Evolutionary conservation across 495 filamentous ascomycete genomes (phyloP).

Genomic region (Apodospora peruviana): DNA sequence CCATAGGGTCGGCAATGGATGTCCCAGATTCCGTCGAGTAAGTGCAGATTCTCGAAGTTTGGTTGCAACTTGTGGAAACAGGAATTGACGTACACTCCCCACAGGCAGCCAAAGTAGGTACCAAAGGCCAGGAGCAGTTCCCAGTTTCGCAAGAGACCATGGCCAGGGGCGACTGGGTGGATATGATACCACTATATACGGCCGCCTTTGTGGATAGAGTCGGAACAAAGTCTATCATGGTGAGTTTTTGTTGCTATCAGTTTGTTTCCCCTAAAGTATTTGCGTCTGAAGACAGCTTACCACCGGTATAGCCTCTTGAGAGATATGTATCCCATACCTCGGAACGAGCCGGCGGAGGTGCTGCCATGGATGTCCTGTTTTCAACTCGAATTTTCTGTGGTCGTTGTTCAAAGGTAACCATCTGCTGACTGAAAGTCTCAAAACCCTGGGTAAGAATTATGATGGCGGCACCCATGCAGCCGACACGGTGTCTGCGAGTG

Average conservation of each 20-base stretch:
- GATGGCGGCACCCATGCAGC: slow-evolving; percentile 31
- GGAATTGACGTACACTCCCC: slow-evolving; percentile 20
- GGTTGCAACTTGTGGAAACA: slow-evolving; percentile 15
- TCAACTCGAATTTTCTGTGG: slow-evolving; percentile 8
- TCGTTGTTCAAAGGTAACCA: slow-evolving; percentile 29
- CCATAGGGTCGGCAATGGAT: slow-evolving; percentile 10
- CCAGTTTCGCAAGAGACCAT: slow-evolving; percentile 21
- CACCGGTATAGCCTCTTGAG: slow-evolving; percentile 12
- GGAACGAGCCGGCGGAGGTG: slow-evolving; percentile 14
- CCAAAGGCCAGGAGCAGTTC: slow-evolving; percentile 32
- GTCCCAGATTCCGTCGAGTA: slow-evolving; percentile 26
- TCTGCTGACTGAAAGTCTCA: slow-evolving; percentile 32
- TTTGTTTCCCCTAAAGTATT: background rate
- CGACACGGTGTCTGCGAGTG: slow-evolving; percentile 19
- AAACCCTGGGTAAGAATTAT: slow-evolving; percentile 29
- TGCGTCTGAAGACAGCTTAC: slow-evolving; percentile 6
- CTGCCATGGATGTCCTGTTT: slow-evolving; percentile 6
- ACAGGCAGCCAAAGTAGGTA: slow-evolving; percentile 31
- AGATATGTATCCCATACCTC: slow-evolving; percentile 29
- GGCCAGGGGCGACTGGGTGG: slow-evolving; percentile 14
- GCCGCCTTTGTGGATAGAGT: slow-evolving; percentile 31
- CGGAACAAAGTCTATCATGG: slow-evolving; percentile 16
- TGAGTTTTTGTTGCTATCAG: background rate
- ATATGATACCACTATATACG: slow-evolving; percentile 34
- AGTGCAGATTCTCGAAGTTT: slow-evolving; percentile 20